These are phyloP conservation scores for Epichloe amarillans DNA, from an alignment of 2,329 filamentous ascomycete genomes.

Conservation along the genomic window DNA sequence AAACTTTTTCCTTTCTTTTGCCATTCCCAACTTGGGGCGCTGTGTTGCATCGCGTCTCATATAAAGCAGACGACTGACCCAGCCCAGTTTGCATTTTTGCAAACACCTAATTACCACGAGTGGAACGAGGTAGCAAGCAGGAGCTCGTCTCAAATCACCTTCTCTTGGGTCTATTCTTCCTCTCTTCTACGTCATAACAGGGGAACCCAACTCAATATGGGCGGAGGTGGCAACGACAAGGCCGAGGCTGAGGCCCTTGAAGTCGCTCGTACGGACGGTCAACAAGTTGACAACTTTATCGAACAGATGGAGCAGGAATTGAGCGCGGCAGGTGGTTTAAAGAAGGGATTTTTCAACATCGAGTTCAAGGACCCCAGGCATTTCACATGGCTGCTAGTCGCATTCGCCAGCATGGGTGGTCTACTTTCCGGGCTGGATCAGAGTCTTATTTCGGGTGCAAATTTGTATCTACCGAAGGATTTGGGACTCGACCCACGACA, in stretches of 20 bases:
- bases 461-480: conserved; percentile 49
- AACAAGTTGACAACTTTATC: conserved; percentile 26
- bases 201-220: not conserved
- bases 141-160: not conserved
- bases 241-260: conserved; percentile 22
- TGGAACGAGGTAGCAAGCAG: not conserved
- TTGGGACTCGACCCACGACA: conserved; percentile 41
- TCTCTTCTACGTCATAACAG: not conserved
- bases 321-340: conserved; percentile 17
- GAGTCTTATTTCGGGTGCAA: conserved; percentile 58
- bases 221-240: conserved; percentile 13
- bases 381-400: conserved; percentile 56
- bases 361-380: conserved; percentile 46
- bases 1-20: not conserved
- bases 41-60: not conserved
- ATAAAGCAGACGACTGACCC: not conserved
- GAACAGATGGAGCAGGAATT: conserved; percentile 29
- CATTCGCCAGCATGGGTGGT: conserved; percentile 64
- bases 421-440: conserved; percentile 61
- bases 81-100: not conserved
- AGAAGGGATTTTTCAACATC: conserved; percentile 36
- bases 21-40: not conserved
- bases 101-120: not conserved
- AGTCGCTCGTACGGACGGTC: conserved; percentile 19
- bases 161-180: not conserved